A percentile compares a stretch with the other conserved stretches of the same genome.
Conservation (phyloP, 768 basidiomycete genomes). For the Tubosaeta brunneosetosa region DNA sequence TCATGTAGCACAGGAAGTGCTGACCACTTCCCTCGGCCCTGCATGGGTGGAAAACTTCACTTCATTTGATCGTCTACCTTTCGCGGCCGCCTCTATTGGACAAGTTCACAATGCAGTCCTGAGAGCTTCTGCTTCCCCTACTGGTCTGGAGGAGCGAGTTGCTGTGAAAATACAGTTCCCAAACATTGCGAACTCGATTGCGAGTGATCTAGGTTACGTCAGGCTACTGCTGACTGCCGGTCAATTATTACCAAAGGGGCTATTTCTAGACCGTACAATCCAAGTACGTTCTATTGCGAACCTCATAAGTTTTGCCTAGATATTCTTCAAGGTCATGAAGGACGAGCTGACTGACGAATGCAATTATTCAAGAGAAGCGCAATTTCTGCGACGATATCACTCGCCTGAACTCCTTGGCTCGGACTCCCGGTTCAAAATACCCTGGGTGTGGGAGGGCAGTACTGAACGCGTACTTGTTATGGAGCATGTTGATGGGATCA, state of each 20-base stretch:
- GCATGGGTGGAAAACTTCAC: conserved; percentile 70
- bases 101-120: conserved; percentile 85
- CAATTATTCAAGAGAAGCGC: conserved; percentile 81
- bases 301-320: background rate
- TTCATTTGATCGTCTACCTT: conserved; percentile 79
- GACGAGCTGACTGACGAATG: conserved; percentile 91
- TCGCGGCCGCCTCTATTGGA: conserved; percentile 95
- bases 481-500: conserved; percentile 76
- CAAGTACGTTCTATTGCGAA: conserved; percentile 38
- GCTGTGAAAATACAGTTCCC: conserved; percentile 96
- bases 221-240: conserved; percentile 78
- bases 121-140: conserved; percentile 46
- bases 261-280: conserved; percentile 87
- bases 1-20: conserved; percentile 50
- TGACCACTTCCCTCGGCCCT: conserved; percentile 66
- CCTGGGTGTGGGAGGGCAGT: conserved; percentile 80
- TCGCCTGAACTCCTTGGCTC: conserved; percentile 44
- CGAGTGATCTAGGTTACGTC: conserved; percentile 83
- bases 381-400: conserved; percentile 59
- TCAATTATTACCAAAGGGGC: conserved; percentile 75
- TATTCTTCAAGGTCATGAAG: conserved; percentile 66
- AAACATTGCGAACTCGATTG: conserved; percentile 80
- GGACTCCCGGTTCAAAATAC: conserved; percentile 73
- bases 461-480: conserved; percentile 85
- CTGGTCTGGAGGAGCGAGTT: conserved; percentile 51